A percentile compares a stretch with the other conserved stretches of the same genome.
These are phyloP conservation scores for Fusarium sp. DNA, from an alignment of 2,329 filamentous ascomycete species.

Conservation along the genomic window DNA sequence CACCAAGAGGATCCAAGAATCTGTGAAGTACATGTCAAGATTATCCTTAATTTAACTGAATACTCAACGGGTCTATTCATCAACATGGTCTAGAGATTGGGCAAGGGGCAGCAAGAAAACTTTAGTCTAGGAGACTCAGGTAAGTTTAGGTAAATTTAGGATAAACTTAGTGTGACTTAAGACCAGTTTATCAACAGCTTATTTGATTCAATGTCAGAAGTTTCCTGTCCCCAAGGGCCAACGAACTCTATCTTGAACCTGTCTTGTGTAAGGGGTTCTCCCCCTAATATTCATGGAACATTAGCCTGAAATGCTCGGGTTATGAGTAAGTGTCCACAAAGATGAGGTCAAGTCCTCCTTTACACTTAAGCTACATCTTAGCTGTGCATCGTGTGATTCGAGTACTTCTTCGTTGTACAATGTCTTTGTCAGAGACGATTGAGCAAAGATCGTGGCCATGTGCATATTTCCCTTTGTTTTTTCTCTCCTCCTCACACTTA, in stretches of 20 bases:
- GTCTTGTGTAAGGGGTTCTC: accelerated
- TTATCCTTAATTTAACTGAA: background rate
- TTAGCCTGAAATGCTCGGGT: background rate
- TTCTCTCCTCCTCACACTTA: background rate
- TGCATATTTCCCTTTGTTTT: background rate
- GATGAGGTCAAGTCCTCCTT: too few species aligned
- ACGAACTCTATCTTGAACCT: background rate
- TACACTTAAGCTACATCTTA: too few species aligned
- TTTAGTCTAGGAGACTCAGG: background rate
- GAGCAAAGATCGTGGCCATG: background rate
- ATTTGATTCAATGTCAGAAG: background rate
- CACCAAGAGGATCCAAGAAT: background rate
- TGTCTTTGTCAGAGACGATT: background rate
- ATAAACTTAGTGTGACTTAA: background rate
- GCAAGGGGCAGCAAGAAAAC: background rate
- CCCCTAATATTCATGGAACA: background rate
- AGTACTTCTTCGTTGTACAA: background rate
- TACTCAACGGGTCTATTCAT: background rate
- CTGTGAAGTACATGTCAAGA: background rate
- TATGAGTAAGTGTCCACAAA: too few species aligned
- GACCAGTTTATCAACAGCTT: background rate
- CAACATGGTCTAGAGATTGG: background rate
- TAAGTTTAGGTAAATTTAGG: background rate
- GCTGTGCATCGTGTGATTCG: background rate
- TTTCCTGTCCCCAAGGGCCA: too few species aligned